Percentiles rank a stretch among this genome's conserved stretches.
Evolutionary conservation across 2,329 filamentous ascomycete genomes (phyloP).

Genomic region (Aspergillus pseudotamarii): DNA sequence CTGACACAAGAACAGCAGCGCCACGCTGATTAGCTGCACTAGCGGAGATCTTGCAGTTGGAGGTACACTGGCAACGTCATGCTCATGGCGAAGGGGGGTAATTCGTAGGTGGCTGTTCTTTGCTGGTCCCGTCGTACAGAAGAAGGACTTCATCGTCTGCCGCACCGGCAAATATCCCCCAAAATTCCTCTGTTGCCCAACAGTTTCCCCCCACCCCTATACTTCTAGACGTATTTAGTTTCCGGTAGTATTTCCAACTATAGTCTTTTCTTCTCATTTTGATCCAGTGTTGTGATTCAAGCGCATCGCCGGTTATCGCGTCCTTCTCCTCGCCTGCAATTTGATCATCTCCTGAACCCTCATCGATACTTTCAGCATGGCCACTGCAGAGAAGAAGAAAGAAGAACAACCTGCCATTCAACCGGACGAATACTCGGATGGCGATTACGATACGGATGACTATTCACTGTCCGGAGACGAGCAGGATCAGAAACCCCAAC

Average conservation of each 20-base stretch:
- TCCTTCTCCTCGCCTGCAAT: neutral
- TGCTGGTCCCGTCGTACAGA: neutral
- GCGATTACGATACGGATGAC: conserved; percentile 33
- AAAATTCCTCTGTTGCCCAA: neutral
- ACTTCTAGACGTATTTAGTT: neutral
- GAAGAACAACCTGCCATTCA: conserved; percentile 28
- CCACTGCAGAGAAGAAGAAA: conserved; percentile 33
- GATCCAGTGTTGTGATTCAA: neutral
- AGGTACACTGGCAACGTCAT: conserved; percentile 8
- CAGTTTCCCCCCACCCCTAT: too few relatives aligned
- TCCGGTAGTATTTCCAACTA: neutral
- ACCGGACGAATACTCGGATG: conserved; percentile 28
- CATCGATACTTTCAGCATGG: conserved; percentile 23
- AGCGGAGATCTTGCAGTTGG: conserved; percentile 2
- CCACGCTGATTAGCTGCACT: conserved; percentile 5
- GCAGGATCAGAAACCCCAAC: conserved; percentile 14
- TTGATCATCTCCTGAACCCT: neutral
- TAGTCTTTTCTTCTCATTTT: neutral
- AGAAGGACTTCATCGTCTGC: neutral
- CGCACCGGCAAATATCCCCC: neutral
- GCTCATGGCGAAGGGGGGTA: neutral
- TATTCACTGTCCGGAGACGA: conserved; percentile 31
- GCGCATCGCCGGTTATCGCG: neutral
- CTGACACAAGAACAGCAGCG: neutral
- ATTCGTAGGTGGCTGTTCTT: conserved; percentile 8